Evolutionary conservation across 2,329 filamentous ascomycete species (phyloP).

Genomic region (Colletotrichum neosansevieriae): DNA sequence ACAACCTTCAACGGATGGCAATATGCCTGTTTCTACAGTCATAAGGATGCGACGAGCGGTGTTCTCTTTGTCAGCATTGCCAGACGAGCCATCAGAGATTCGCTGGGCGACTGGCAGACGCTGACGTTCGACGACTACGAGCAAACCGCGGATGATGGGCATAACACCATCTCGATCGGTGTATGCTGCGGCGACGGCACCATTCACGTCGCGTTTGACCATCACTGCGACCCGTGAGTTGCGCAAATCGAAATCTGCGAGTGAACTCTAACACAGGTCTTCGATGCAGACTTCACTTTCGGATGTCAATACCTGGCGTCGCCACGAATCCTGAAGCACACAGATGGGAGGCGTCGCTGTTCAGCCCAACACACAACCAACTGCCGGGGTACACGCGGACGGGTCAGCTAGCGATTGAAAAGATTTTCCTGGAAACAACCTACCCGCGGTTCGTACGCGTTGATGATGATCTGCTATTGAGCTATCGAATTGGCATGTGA

Average conservation of each 20-base stretch:
- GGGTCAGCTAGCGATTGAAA: conserved; percentile 31
- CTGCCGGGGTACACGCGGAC: conserved; percentile 32
- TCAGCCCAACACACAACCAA: conserved; percentile 36
- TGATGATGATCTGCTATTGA: conserved; percentile 29
- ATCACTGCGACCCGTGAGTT: conserved; percentile 38
- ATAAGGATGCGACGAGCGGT: conserved; percentile 21
- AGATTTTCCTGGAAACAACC: conserved; percentile 35
- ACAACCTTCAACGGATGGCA: conserved; percentile 37
- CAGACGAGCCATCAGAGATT: conserved; percentile 8
- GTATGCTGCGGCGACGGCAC: conserved; percentile 30
- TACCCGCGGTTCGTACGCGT: conserved; percentile 31
- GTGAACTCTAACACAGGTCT: no score
- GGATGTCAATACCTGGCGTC: conserved; percentile 31
- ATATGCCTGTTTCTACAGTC: conserved; percentile 33
- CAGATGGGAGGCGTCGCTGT: conserved; percentile 25
- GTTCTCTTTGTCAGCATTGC: conserved; percentile 28
- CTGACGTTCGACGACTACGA: conserved; percentile 33
- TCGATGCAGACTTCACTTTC: conserved; percentile 20
- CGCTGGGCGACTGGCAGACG: conserved; percentile 20
- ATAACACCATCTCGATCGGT: conserved; percentile 37
- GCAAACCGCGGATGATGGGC: conserved; percentile 38
- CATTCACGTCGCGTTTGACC: conserved; percentile 34
- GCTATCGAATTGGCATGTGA: conserved; percentile 37
- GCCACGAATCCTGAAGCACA: conserved; percentile 22
- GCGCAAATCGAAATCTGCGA: not conserved